These are phyloP conservation scores for Plantago major DNA, from an alignment of 257 asterid genomes.

Conservation along the genomic window DNA sequence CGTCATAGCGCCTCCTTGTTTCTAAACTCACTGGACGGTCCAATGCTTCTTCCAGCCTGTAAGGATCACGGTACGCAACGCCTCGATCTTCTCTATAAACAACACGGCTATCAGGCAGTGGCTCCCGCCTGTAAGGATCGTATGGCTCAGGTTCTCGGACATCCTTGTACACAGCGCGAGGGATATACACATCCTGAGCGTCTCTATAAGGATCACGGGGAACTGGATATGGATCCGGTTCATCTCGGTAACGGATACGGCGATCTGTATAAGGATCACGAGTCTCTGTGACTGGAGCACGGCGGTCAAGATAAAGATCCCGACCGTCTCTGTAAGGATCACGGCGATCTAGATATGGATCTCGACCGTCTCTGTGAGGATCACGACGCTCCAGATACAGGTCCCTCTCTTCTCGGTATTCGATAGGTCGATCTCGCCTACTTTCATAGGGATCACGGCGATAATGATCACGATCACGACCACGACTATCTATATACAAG, in stretches of 20 bases:
- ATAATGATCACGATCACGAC: constrained; percentile 22
- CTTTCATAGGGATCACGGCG: constrained; percentile 22
- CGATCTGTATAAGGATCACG: constrained; percentile 26
- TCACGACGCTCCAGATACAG: constrained; percentile 26
- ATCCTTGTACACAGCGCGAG: constrained; percentile 16
- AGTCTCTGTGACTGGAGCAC: constrained; percentile 29
- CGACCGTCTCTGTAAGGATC: constrained; percentile 20
- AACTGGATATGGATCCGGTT: constrained; percentile 15
- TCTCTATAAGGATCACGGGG: constrained; percentile 34
- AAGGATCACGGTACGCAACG: constrained; percentile 29
- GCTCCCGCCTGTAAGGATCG: constrained; percentile 14
- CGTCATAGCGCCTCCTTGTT: constrained; percentile 25
- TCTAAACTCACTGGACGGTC: constrained; percentile 22
- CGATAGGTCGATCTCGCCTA: constrained; percentile 28
- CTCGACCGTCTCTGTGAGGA: constrained; percentile 24
- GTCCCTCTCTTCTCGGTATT: constrained; percentile 33
- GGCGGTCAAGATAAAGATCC: constrained; percentile 22
- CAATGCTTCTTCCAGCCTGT: constrained; percentile 29
- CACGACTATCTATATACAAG: constrained; percentile 21
- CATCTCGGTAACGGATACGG: constrained; percentile 24
- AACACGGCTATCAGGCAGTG: constrained; percentile 21
- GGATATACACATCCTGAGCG: constrained; percentile 24
- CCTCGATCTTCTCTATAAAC: constrained; percentile 26
- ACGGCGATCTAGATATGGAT: constrained; percentile 5
- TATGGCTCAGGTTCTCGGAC: not conserved